These are phyloP conservation scores for Dittrichia graveolens DNA, from an alignment of 129 eudicot species.

Conservation along the genomic window DNA sequence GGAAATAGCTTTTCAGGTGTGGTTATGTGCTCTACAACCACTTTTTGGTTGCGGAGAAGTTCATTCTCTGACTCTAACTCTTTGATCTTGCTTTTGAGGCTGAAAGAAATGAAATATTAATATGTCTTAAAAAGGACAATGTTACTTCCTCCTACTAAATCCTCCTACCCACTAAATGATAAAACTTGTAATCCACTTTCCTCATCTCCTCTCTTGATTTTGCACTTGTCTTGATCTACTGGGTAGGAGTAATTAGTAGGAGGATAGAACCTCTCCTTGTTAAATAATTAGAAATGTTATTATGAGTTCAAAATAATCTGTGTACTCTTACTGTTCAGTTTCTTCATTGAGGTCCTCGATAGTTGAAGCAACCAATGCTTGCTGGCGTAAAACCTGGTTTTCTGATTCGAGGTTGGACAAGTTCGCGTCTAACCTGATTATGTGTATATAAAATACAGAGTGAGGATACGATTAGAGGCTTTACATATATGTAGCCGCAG, in stretches of 20 bases:
- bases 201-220: too few species aligned
- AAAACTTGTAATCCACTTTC: too few species aligned
- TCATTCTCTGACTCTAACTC: constrained; percentile 76
- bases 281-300: background rate
- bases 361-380: constrained; percentile 79
- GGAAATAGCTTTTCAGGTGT: constrained; percentile 36
- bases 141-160: too few species aligned
- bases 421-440: constrained; percentile 76
- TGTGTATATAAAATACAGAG: constrained; percentile 21
- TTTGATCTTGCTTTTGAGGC: constrained; percentile 65
- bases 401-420: constrained; percentile 92
- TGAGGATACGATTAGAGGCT: constrained; percentile 23
- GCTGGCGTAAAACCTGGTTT: constrained; percentile 95
- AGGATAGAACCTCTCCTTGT: too few species aligned
- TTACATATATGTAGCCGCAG: background rate
- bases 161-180: too few species aligned
- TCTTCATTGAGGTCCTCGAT: constrained; percentile 71
- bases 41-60: constrained; percentile 55
- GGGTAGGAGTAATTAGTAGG: too few species aligned
- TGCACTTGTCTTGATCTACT: too few species aligned
- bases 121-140: background rate
- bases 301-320: background rate
- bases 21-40: constrained; percentile 55
- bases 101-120: constrained; percentile 34
- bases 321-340: constrained; percentile 67